Evolutionary conservation across 139 green algal genomes (phyloP), one percentile per base, ranked within the genome.

Genomic region (Chlamydomonas incerta): DNA sequence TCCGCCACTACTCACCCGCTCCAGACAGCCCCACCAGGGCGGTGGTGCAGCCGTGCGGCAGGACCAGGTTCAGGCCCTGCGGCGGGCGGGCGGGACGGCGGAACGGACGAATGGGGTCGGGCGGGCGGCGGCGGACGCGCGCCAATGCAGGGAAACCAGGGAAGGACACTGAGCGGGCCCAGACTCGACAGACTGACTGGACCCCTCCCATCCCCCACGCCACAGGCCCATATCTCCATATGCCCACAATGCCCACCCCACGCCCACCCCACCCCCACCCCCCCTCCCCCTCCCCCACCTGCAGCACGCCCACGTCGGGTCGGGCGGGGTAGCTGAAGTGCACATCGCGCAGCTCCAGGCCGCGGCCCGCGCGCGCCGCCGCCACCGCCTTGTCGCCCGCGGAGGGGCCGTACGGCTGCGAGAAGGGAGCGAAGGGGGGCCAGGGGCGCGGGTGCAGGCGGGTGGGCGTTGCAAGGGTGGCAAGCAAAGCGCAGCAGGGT

Each of bases 11-110:
- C 72, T 31, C 47, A 83, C 77, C 77, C 47, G 80, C 80, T 8
- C 96, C 96, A 47, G 88, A 95, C 74, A 93, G 92, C 5, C 96
- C 96, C 50, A 98, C 95, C 26, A 98, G 80, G 10, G 96, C 96
- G 2, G 95, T 98, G 6, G 97, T 91, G 10, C 90, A 94, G 55
- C 96, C 95, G 5, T 86, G 82, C 26, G 90, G 90, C 46, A 99
- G 91, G 33, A 67, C 92, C 46, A 98, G 82, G 52, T 87, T 87
- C 37, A 98, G 62, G 50, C 88, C 86, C 18, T 82, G 69, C 73
- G 97, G 83, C 13, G 1, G 35, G 35, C 33, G n/a, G n/a, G n/a
- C n/a, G n/a, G n/a, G n/a, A n/a, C n/a, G n/a, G n/a, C n/a, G n/a
- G n/a, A n/a, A n/a, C n/a, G n/a, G n/a, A n/a, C n/a, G n/a, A n/a